Evolutionary conservation across 306 rosid species (phyloP).

Genomic region (cucumber (Cucumis sativus)): DNA sequence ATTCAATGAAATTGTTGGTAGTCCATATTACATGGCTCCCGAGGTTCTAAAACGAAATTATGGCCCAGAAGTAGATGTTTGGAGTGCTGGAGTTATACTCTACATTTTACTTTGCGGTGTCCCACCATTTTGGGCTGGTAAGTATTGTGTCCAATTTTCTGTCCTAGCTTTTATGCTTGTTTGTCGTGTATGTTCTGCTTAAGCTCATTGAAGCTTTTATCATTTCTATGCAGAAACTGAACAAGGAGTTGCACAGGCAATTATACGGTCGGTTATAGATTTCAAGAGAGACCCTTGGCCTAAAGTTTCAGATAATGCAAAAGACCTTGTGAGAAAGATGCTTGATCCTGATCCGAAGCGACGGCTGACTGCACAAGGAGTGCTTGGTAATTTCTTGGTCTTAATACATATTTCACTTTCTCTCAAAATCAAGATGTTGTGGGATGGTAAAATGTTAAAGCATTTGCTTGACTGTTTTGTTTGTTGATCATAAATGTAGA

Average conservation of each 20-base stretch:
- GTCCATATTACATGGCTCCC: slow-evolving; percentile 99
- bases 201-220: not conserved
- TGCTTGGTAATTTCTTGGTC: slow-evolving; percentile 45
- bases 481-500: slow-evolving; percentile 31
- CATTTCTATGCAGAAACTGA: slow-evolving; percentile 71
- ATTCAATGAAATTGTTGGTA: slow-evolving; percentile 90
- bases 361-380: slow-evolving; percentile 81
- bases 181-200: not conserved
- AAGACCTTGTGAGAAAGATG: slow-evolving; percentile 96
- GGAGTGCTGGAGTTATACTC: slow-evolving; percentile 98
- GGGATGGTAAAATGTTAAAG: not conserved
- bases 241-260: slow-evolving; percentile 98
- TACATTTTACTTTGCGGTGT: slow-evolving; percentile 93
- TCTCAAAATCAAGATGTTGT: not conserved
- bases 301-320: slow-evolving; percentile 88
- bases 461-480: not conserved
- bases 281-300: slow-evolving; percentile 98
- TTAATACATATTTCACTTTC: not conserved
- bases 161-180: not conserved
- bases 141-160: slow-evolving; percentile 12
- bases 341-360: slow-evolving; percentile 75
- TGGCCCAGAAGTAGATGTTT: slow-evolving; percentile 88
- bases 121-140: slow-evolving; percentile 99
- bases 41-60: slow-evolving; percentile 79
- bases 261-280: slow-evolving; percentile 72